Evolutionary conservation across 2,329 filamentous ascomycete species (phyloP).

Genomic region (Drechslerella dactyloides): DNA sequence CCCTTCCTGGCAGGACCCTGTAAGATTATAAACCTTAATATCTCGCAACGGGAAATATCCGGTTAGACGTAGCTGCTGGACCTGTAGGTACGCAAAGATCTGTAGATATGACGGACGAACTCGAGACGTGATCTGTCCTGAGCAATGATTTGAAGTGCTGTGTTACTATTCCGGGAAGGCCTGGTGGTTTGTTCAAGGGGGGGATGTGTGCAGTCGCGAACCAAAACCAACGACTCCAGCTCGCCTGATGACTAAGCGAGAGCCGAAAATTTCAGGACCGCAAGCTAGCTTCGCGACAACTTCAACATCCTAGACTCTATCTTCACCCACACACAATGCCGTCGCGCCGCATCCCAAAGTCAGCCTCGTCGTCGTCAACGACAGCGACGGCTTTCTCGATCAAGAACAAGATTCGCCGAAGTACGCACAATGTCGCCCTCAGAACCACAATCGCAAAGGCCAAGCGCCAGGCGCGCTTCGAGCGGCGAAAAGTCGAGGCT

Average conservation of each 20-base stretch:
- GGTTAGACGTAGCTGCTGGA: too few relatives aligned
- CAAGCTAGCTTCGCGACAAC: background rate
- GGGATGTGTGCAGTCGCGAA: background rate
- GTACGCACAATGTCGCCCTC: slow-evolving; percentile 77
- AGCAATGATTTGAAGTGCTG: too few relatives aligned
- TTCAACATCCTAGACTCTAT: slow-evolving; percentile 4
- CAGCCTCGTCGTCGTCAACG: background rate
- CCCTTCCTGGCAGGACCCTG: too few relatives aligned
- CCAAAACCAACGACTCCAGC: background rate
- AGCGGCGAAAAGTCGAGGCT: slow-evolving; percentile 81
- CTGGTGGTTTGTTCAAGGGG: too few relatives aligned
- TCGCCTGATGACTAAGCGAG: background rate
- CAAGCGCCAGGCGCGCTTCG: slow-evolving; percentile 77
- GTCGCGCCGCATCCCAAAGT: slow-evolving; percentile 13
- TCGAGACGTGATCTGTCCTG: too few relatives aligned
- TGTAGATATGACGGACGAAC: too few relatives aligned
- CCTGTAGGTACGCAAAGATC: too few relatives aligned
- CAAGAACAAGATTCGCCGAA: slow-evolving; percentile 79
- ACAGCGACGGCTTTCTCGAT: slow-evolving; percentile 61
- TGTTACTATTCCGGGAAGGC: too few relatives aligned
- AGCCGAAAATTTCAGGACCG: background rate
- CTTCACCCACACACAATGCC: slow-evolving; percentile 24
- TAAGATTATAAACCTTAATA: too few relatives aligned
- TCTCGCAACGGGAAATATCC: too few relatives aligned
- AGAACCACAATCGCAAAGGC: slow-evolving; percentile 78